Percentiles rank a stretch among this genome's conserved stretches.
Conservation (phyloP, 169 alveolate genomes). For the Eimeria falciformis region DNA sequence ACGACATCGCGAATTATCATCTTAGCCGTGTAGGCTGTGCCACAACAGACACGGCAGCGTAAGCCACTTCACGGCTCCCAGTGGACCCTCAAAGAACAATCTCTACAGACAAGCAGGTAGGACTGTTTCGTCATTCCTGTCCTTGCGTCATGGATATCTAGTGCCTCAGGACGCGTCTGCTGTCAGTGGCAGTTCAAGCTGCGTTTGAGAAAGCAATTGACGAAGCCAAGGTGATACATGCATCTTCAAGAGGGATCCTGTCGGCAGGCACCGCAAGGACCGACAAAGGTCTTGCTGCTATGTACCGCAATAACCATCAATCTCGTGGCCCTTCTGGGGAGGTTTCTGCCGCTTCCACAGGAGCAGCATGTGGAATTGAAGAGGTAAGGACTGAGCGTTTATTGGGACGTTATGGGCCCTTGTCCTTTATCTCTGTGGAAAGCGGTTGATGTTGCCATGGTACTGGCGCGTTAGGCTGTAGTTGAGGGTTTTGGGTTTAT, state of each 20-base stretch:
- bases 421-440: too few species aligned
- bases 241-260: slow-evolving; percentile 39
- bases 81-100: too few species aligned
- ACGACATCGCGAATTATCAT: slow-evolving; percentile 29
- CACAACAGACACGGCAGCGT: slow-evolving; percentile 67
- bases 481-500: too few species aligned
- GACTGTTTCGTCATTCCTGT: background rate
- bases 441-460: too few species aligned
- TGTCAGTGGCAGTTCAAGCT: slow-evolving; percentile 68
- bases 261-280: slow-evolving; percentile 36
- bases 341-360: background rate
- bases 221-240: slow-evolving; percentile 49
- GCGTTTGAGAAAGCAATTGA: slow-evolving; percentile 64
- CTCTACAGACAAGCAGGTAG: background rate
- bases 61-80: background rate
- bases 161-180: slow-evolving; percentile 46
- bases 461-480: too few species aligned
- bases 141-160: background rate
- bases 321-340: background rate
- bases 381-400: slow-evolving; percentile 7
- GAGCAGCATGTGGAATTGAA: background rate
- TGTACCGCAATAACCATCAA: background rate
- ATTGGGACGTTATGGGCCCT: too few species aligned
- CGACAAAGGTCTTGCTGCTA: slow-evolving; percentile 19
- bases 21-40: slow-evolving; percentile 63